phyloP scores from a whole-genome alignment of 2,329 filamentous ascomycete genomes.

The Chaetomiaceae sp. region DNA sequence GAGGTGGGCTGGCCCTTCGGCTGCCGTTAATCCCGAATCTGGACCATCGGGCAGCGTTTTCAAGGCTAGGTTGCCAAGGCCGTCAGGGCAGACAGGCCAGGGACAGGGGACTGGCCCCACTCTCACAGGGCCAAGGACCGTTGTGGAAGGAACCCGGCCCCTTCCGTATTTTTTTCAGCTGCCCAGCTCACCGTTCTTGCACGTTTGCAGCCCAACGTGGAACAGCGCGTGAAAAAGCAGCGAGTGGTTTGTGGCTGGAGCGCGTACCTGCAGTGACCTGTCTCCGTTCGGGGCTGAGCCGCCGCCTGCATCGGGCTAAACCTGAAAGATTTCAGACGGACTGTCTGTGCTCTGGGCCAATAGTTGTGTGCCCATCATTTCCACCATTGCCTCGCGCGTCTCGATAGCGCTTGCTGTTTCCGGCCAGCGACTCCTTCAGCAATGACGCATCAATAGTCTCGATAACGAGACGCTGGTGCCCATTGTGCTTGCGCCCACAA shows the following conservation, averaged over 20 bases:
- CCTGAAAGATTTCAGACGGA: not conserved
- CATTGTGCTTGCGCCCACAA: too few relatives aligned
- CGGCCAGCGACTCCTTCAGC: not conserved
- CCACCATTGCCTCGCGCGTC: conserved; percentile 8
- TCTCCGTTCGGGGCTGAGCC: not conserved
- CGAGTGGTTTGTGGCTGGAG: conserved; percentile 7
- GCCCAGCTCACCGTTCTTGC: not conserved
- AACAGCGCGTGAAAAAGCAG: not conserved
- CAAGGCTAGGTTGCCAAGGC: too few relatives aligned
- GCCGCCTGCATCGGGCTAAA: not conserved
- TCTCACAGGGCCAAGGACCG: too few relatives aligned
- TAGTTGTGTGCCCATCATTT: conserved; percentile 9
- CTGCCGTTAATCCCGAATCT: too few relatives aligned
- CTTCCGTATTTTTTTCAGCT: conserved; percentile 2
- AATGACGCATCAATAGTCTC: too few relatives aligned
- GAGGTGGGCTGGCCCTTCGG: too few relatives aligned
- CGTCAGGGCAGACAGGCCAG: too few relatives aligned
- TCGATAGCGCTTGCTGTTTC: conserved; percentile 16
- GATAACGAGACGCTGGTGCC: too few relatives aligned
- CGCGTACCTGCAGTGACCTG: conserved; percentile 6
- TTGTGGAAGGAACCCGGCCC: too few relatives aligned
- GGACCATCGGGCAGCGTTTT: not conserved
- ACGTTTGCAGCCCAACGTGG: conserved; percentile 4
- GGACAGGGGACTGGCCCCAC: too few relatives aligned
- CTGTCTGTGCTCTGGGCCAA: not conserved